A percentile compares a stretch with the other conserved stretches of the same genome.
Evolutionary conservation across 2,329 filamentous ascomycete genomes (phyloP).

Genomic region (Venturia oleaginea): DNA sequence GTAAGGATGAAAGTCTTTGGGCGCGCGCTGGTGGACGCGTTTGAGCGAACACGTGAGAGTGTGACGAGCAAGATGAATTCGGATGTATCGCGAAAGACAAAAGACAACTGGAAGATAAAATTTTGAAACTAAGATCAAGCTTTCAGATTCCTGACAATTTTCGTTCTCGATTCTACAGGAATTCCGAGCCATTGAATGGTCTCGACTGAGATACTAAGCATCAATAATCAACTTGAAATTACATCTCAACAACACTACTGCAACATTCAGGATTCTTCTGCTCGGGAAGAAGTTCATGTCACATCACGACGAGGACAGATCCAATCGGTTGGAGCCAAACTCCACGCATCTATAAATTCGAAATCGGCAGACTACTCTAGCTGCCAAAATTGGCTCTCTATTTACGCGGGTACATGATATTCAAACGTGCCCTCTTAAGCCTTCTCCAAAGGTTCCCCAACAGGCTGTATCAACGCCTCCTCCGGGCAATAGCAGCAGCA

Average conservation of each 20-base stretch:
- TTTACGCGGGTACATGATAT: slow-evolving; percentile 1
- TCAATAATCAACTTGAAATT: no score
- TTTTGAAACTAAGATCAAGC: no score
- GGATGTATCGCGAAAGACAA: no score
- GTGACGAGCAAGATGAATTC: not conserved
- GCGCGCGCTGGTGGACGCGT: not conserved
- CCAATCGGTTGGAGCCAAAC: not conserved
- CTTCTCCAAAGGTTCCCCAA: not conserved
- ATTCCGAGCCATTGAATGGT: no score
- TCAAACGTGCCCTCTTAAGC: not conserved
- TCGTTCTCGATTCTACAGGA: no score
- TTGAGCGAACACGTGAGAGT: not conserved
- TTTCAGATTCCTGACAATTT: not conserved
- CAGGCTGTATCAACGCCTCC: not conserved
- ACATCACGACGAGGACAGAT: not conserved
- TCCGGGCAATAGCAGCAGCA: not conserved
- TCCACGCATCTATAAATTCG: not conserved
- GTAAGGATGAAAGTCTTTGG: no score
- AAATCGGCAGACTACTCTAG: not conserved
- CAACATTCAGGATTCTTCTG: not conserved
- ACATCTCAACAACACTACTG: no score
- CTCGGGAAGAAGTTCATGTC: not conserved
- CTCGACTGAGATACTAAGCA: no score
- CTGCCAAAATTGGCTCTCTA: not conserved
- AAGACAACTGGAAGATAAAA: no score